Evolutionary conservation across 345 rosid genomes (phyloP).

Genomic region (Ceriops decandra): DNA sequence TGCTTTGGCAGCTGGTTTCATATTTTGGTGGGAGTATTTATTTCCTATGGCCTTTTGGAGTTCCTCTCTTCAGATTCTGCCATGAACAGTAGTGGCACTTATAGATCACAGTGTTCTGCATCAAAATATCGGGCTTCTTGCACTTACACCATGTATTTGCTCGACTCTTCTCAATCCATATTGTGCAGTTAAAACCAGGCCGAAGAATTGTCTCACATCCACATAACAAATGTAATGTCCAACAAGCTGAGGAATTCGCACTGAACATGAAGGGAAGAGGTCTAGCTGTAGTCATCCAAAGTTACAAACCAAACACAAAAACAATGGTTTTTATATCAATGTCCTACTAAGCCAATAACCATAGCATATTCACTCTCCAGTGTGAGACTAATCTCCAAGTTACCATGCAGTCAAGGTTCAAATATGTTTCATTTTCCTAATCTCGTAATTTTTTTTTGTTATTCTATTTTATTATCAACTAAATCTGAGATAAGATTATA

Average conservation of each 20-base stretch:
- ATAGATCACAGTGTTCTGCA: slow-evolving; percentile 61
- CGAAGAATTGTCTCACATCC: slow-evolving; percentile 80
- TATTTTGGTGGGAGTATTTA: slow-evolving; percentile 16
- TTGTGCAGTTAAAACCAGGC: slow-evolving; percentile 64
- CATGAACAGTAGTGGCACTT: slow-evolving; percentile 63
- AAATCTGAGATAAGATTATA: too few relatives aligned
- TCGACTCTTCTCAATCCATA: slow-evolving; percentile 50
- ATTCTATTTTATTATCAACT: too few relatives aligned
- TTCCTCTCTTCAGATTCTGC: slow-evolving; percentile 49
- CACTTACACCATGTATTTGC: slow-evolving; percentile 26
- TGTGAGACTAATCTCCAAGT: too few relatives aligned
- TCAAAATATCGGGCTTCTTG: slow-evolving; percentile 26
- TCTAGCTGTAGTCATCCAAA: background rate
- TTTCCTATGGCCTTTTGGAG: slow-evolving; percentile 44
- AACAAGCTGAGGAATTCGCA: background rate
- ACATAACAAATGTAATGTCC: slow-evolving; percentile 10
- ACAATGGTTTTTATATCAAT: too few relatives aligned
- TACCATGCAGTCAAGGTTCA: too few relatives aligned
- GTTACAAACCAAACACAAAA: background rate
- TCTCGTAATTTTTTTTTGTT: too few relatives aligned
- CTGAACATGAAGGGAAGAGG: background rate
- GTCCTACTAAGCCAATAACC: too few relatives aligned
- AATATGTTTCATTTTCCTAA: too few relatives aligned
- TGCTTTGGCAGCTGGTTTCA: background rate
- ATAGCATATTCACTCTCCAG: too few relatives aligned